A percentile compares a stretch with the other conserved stretches of the same genome.
Evolutionary conservation across 2,329 filamentous ascomycete genomes (phyloP).

Genomic region (Pseudocercospora cruenta): DNA sequence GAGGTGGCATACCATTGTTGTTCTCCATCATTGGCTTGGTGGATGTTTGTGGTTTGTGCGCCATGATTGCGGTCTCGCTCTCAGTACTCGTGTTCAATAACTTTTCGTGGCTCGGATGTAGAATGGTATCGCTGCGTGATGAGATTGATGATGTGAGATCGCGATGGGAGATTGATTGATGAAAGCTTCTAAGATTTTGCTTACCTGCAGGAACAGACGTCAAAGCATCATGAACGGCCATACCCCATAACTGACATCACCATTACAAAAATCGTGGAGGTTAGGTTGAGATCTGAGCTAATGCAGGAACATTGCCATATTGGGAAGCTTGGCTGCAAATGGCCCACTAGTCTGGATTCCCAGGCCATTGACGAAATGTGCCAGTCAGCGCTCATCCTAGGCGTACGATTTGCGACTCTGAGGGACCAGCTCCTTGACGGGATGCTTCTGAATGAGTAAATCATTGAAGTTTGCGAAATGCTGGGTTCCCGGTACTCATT

Average conservation of each 20-base stretch:
- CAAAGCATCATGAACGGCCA: constrained; percentile 15
- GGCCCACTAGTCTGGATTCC: neutral
- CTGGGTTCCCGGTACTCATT: no score
- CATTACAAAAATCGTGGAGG: constrained; percentile 15
- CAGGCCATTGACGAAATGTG: neutral
- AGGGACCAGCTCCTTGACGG: no score
- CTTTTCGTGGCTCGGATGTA: no score
- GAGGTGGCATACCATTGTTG: constrained; percentile 25
- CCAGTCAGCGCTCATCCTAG: no score
- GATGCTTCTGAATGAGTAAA: no score
- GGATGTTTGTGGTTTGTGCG: constrained; percentile 25
- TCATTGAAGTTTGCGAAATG: no score
- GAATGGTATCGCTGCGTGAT: neutral
- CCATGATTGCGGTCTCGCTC: constrained; percentile 11
- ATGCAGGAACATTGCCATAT: neutral
- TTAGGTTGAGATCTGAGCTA: neutral
- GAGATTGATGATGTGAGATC: neutral
- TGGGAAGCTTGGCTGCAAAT: neutral
- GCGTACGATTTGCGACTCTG: no score
- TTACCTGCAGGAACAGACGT: neutral
- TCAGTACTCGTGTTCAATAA: neutral
- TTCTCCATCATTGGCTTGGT: constrained; percentile 31
- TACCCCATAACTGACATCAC: constrained; percentile 18
- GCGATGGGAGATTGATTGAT: neutral
- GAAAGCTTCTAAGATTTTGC: neutral